These are phyloP conservation scores for Rubroshorea leprosula DNA, from an alignment of 345 rosid genomes.

Conservation along the genomic window DNA sequence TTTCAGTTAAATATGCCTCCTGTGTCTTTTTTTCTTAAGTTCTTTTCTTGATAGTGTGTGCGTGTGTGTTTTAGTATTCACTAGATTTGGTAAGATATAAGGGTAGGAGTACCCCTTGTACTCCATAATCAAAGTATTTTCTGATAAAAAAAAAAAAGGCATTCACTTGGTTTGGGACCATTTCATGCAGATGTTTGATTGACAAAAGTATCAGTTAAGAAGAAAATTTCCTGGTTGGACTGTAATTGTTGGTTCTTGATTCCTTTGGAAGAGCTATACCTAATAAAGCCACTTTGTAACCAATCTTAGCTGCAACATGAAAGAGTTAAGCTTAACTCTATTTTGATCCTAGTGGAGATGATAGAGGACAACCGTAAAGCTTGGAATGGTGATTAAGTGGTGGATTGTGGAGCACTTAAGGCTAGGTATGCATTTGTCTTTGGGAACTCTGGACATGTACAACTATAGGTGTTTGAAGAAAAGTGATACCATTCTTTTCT, in stretches of 20 bases:
- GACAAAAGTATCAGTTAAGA: constrained; percentile 12
- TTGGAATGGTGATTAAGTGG: constrained; percentile 9
- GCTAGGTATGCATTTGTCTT: constrained; percentile 17
- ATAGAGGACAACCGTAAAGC: constrained; percentile 2
- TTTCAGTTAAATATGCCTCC: too few relatives aligned
- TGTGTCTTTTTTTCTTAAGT: too few relatives aligned
- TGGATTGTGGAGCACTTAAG: constrained; percentile 8
- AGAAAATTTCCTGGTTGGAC: background rate
- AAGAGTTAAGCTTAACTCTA: constrained; percentile 4
- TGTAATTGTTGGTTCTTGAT: constrained; percentile 7
- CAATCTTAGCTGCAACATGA: constrained; percentile 6
- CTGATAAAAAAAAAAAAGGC: too few relatives aligned
- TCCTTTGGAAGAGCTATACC: constrained; percentile 17
- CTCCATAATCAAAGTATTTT: too few relatives aligned
- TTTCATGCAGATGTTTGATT: constrained; percentile 36
- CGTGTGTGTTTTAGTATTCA: too few relatives aligned
- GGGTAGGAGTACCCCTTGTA: too few relatives aligned
- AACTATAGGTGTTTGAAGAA: constrained; percentile 20
- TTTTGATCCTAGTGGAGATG: constrained; percentile 9
- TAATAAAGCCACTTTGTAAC: constrained; percentile 5
- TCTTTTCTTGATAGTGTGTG: too few relatives aligned
- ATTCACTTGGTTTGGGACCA: background rate
- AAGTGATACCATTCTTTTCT: constrained; percentile 10
- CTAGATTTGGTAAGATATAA: too few relatives aligned
- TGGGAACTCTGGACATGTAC: constrained; percentile 22